Percentiles rank a stretch among this genome's conserved stretches.
Conservation (phyloP, 441 rosid species). For the Capsella rubella region DNA sequence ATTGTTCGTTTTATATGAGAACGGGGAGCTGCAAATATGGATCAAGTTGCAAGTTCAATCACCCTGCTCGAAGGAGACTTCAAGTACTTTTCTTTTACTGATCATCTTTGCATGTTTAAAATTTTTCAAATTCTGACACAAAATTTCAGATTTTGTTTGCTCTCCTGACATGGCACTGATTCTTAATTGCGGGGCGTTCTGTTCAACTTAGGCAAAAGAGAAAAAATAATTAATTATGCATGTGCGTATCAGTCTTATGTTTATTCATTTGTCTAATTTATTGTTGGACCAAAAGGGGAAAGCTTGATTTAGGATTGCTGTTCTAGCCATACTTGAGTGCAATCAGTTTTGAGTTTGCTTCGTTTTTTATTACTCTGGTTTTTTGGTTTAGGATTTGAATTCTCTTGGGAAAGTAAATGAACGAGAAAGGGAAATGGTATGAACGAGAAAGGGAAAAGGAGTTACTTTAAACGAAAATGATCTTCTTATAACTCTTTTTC, state of each 20-base stretch:
- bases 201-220: neutral
- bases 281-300: slow-evolving; percentile 9
- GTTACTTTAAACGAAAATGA: neutral
- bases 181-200: slow-evolving; percentile 1
- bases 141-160: neutral
- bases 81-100: slow-evolving; percentile 51
- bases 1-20: slow-evolving; percentile 81
- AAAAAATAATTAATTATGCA: neutral
- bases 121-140: neutral
- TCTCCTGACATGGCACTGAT: slow-evolving; percentile 1
- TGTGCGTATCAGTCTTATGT: slow-evolving; percentile 4
- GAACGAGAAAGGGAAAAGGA: neutral
- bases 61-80: slow-evolving; percentile 63
- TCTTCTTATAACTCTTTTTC: neutral
- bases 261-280: neutral
- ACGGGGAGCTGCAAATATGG: slow-evolving; percentile 85
- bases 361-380: neutral
- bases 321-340: neutral
- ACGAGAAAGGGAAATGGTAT: neutral
- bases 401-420: slow-evolving; percentile 16
- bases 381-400: slow-evolving; percentile 23
- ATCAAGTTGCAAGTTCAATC: slow-evolving; percentile 89
- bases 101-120: slow-evolving; percentile 24
- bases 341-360: slow-evolving; percentile 1
- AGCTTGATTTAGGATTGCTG: slow-evolving; percentile 1